Conservation (phyloP, 768 basidiomycete genomes). For the Kwoniella dejecticola region DNA sequence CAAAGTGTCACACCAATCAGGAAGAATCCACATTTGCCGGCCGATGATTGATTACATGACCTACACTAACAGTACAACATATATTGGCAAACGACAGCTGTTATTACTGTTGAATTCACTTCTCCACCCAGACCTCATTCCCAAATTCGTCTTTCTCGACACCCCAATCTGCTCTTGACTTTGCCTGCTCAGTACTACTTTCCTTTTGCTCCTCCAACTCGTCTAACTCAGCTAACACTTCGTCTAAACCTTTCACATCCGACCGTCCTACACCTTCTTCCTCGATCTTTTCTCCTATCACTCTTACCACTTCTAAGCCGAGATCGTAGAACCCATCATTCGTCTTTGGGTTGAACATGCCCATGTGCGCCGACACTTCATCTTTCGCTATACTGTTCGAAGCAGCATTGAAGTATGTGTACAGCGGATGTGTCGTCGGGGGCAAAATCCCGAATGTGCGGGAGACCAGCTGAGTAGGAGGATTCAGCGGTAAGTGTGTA, state of each 20-base stretch:
- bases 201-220: neutral
- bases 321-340: slow-evolving; percentile 91
- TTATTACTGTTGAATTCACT: no score
- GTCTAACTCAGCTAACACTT: slow-evolving; percentile 11
- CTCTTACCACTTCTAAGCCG: slow-evolving; percentile 67
- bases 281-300: slow-evolving; percentile 48
- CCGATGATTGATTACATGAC: no score
- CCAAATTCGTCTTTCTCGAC: slow-evolving; percentile 34
- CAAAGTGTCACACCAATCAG: no score
- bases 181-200: slow-evolving; percentile 1
- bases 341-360: slow-evolving; percentile 77
- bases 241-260: neutral
- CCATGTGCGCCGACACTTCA: slow-evolving; percentile 81
- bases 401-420: slow-evolving; percentile 65
- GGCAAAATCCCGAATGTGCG: slow-evolving; percentile 83
- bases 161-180: slow-evolving; percentile 12
- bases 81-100: no score
- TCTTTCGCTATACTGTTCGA: slow-evolving; percentile 70
- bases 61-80: no score
- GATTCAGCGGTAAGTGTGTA: slow-evolving; percentile 70
- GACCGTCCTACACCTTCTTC: slow-evolving; percentile 36
- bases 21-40: no score
- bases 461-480: slow-evolving; percentile 62
- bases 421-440: slow-evolving; percentile 52
- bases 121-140: slow-evolving; percentile 32